Base-by-base conservation (phyloP, 306 rosid species). In the Cotoneaster glaucophyllus region DNA sequence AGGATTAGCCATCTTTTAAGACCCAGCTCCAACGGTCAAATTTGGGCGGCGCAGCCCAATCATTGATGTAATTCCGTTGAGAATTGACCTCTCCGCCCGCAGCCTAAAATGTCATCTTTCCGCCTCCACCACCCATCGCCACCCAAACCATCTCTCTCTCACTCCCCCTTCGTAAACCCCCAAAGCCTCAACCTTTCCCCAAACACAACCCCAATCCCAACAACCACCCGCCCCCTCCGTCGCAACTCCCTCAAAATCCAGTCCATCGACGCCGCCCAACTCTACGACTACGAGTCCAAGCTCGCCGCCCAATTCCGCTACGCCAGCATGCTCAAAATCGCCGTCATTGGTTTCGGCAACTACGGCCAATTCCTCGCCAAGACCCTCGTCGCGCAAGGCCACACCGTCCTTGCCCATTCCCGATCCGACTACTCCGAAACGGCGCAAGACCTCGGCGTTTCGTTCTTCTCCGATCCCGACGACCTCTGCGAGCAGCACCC, bases 401-500 rank as follows among this genome's bases (percentile, higher is more conserved):
- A 93, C 80, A 84, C 91, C 3, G 87, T 93, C 0, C 78, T 93
- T 31, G 91, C 90, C 61, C 84, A 89, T 62, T 93, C 98, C 65
- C 95, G 95, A 28, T 82, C 90, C 29, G 89, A 93, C 59, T 22
- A 88, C 77, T 66, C 92, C 69, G 28, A 29, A 24, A 8, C 57
- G 54, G 97, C 98, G 21, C 64, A 64, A 1, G 9, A 34, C 6
- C 78, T 90, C 63, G 93, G 92, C 28, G 90, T 91, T 7, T 54
- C 72, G 4, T 93, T 90, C 68, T 93, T 86, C 76, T 19, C 21
- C 0, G 80, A 93, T 75, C 77, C 95, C 1, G 77, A 93, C 48
- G 98, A 90, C 78, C 92, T 93, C 67, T 88, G 91, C 69, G 98
- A 93, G 44, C 89, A 93, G 50, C 97, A 93, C 65, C 97, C 98